Base-by-base conservation (phyloP, 495 filamentous ascomycete genomes). In the Hyaloscypha finlandica region DNA sequence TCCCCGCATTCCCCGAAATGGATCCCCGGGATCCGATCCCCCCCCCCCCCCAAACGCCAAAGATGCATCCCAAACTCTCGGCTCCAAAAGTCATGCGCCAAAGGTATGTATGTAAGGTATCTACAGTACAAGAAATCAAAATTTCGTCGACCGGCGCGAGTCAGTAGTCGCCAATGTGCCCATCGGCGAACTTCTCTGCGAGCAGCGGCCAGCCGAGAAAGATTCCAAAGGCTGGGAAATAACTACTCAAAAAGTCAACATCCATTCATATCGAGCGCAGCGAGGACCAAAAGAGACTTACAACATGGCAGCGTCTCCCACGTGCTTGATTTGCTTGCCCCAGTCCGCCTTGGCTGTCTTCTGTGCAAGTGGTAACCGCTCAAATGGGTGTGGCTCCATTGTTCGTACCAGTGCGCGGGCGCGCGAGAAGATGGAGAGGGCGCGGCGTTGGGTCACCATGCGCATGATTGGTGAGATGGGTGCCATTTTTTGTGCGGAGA, bases 131-230 rank as follows among this genome's bases (percentile, higher is more conserved):
- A 39, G 14, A 48, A 48, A 53, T 53, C 60, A 12, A 63, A 56
- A n/a, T n/a, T 56, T 25, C 11, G 20, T 11, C 8, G 53, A 12
- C 19, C 22, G 53, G 25, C 8, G 56, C 30, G 29, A 58, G 30
- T 58, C 30, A 25, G 31, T 56, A 59, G 11, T 56, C 4, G 31
- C 30, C 11, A 33, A 70, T 63, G 53, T 63, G 57, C 19, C 69
- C 69, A 63, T 71, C 53, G 9, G 66, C 8, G 1, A 63, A 22
- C 63, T 62, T 57, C 19, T 65, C 59, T 6, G 53, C 58, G 8
- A 66, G 5, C 20, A 71, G 16, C 14, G 69, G 69, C 69, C 69
- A 71, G 1, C 69, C 69, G 20, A 71, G 29, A 19, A 71, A 22
- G 8, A 68, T 33, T 53, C 54, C 66, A 32, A 66, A 52, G n/a